phyloP scores from a whole-genome alignment of 139 green algal genomes.

The Desmodesmus armatus region DNA sequence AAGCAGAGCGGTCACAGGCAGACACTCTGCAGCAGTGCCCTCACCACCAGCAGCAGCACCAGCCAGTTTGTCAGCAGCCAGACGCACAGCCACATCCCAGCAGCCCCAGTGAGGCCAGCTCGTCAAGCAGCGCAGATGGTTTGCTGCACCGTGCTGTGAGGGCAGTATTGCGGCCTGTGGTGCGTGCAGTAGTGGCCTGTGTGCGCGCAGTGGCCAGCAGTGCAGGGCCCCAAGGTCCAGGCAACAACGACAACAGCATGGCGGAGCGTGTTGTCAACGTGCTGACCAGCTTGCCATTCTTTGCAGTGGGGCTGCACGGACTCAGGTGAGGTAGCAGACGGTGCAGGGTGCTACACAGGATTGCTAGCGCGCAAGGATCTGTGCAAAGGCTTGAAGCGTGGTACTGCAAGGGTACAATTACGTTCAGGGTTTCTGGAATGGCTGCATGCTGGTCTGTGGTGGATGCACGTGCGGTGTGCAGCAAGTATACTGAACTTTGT shows the following conservation, averaged over 20 bases:
- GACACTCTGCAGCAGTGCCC: neutral
- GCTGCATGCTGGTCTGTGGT: no score
- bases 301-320: conserved; percentile 60
- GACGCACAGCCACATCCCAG: neutral
- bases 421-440: no score
- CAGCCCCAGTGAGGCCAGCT: neutral
- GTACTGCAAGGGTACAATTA: no score
- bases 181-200: neutral
- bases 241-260: conserved; percentile 58
- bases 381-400: no score
- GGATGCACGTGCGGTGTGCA: no score
- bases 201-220: neutral
- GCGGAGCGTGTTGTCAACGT: conserved; percentile 64
- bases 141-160: neutral
- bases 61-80: neutral
- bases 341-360: no score
- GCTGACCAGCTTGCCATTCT: conserved; percentile 69
- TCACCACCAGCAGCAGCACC: conserved; percentile 22
- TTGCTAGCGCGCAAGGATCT: no score
- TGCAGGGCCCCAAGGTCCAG: conserved; percentile 44
- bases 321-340: conserved; percentile 47
- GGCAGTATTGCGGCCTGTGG: neutral
- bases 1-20: neutral
- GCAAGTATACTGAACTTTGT: neutral
- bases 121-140: neutral